phyloP scores from a whole-genome alignment of 768 basidiomycete species.

The Pleurotus tuber-regium region DNA sequence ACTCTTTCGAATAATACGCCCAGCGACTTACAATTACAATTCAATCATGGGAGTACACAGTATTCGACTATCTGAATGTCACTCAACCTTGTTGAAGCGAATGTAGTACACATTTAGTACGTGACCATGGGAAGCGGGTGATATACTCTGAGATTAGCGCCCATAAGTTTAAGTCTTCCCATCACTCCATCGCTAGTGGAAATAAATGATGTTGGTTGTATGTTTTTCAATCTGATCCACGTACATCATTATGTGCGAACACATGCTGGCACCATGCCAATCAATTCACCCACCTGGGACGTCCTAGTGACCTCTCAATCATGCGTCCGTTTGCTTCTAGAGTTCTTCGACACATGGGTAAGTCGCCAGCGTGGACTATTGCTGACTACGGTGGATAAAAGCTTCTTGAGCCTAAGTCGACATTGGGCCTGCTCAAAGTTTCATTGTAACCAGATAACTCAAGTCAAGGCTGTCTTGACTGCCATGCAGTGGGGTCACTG shows the following conservation, averaged over 20 bases:
- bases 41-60: neutral
- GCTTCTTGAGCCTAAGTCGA: too few species aligned
- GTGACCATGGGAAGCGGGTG: too few species aligned
- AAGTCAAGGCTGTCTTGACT: too few species aligned
- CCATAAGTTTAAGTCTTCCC: too few species aligned
- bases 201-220: too few species aligned
- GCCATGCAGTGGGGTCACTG: neutral
- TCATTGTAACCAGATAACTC: too few species aligned
- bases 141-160: too few species aligned
- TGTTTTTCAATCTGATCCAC: too few species aligned
- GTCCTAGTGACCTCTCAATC: neutral
- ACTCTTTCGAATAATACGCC: neutral
- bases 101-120: too few species aligned
- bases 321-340: conserved; percentile 1
- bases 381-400: neutral
- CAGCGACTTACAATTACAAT: conserved; percentile 1
- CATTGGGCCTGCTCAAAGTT: too few species aligned
- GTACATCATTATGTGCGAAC: conserved; percentile 7
- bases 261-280: neutral
- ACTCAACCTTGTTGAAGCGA: neutral
- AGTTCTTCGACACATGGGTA: neutral
- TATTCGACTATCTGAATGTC: conserved; percentile 1
- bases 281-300: neutral
- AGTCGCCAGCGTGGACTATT: neutral
- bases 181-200: too few species aligned